Base-by-base conservation (phyloP, 2,329 filamentous ascomycete species). In the Akanthomyces muscarius region DNA sequence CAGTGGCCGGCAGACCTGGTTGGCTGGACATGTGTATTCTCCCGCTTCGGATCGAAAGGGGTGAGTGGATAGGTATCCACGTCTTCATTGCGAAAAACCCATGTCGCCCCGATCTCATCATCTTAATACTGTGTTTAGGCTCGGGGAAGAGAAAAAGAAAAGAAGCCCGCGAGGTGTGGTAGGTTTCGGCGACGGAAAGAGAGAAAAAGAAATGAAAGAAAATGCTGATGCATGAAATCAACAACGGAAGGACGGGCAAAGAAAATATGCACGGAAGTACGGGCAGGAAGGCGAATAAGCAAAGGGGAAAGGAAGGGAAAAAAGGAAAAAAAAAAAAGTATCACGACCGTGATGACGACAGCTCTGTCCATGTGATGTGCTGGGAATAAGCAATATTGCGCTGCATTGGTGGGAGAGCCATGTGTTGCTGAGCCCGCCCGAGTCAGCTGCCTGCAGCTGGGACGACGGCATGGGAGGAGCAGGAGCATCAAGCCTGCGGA, bases 141-240 rank as follows among this genome's bases (percentile, higher is more conserved):
- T n/a, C 25, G 42, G 25, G 14, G 18, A 36, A 21, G 30, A 28
- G 41, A 56, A 44, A 44, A 41, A 30, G 14, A 13, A 28, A 42
- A 18, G 52, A 10, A 18, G 21, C 33, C 33, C 33, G 33, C 33
- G 21, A 21, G 21, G 21, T 21, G 21, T 21, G 21, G 21, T 21
- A 21, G 21, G 21, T 4, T 5, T 13, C 7, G n/a, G 21, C 21
- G 38, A 44, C 44, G 42, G 41, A 21, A 56, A 30, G 38, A 30
- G 18, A 47, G 41, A 23, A 38, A 10, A 30, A 28, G 8, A 42
- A 42, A 14, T 13, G 18, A 56, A 11, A 42, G 45, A 48, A 18
- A 48, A 30, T 18, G 3, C n/a, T 44, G 13, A 60, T 60, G 57
- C 47, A 60, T 52, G 57, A 60, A 60, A 60, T 60, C 55, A 58